These are phyloP conservation scores for Lasiosphaeriaceae sp. DNA, from an alignment of 495 filamentous ascomycete genomes.

Conservation along the genomic window DNA sequence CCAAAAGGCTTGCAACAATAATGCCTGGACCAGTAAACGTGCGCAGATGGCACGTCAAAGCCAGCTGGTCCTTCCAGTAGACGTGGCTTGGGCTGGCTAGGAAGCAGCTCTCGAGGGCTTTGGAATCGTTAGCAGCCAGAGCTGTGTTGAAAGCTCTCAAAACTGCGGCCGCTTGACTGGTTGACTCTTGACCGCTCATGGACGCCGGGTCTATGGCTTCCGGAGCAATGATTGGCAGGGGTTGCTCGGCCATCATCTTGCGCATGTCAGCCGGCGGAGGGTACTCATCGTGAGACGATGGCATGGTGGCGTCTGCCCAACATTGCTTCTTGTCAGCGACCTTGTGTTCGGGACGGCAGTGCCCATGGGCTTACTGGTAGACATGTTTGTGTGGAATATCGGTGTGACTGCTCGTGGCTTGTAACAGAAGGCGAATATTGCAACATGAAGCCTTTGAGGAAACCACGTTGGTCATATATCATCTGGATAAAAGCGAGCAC, in stretches of 20 bases:
- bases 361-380: no score
- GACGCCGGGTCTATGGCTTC: slow-evolving; percentile 11
- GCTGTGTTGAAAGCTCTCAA: slow-evolving; percentile 16
- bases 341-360: no score
- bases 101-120: slow-evolving; percentile 18
- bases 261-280: slow-evolving; percentile 17
- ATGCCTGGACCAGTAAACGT: slow-evolving; percentile 17
- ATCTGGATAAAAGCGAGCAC: no score
- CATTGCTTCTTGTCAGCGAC: no score
- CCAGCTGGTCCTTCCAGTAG: slow-evolving; percentile 31
- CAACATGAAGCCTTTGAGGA: no score
- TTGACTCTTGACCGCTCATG: slow-evolving; percentile 5
- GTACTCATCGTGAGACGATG: neutral
- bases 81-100: slow-evolving; percentile 10
- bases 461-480: no score
- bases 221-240: slow-evolving; percentile 19
- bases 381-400: no score
- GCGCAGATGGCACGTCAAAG: slow-evolving; percentile 29
- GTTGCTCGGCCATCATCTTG: slow-evolving; percentile 12
- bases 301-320: no score
- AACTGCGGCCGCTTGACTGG: slow-evolving; percentile 3
- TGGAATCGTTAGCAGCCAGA: slow-evolving; percentile 11
- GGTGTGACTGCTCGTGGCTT: no score
- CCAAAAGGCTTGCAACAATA: slow-evolving; percentile 19
- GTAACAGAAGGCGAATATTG: no score